Evolutionary conservation across 768 basidiomycete genomes (phyloP), one percentile per base, ranked within the genome.

Genomic region (Russula abietina): DNA sequence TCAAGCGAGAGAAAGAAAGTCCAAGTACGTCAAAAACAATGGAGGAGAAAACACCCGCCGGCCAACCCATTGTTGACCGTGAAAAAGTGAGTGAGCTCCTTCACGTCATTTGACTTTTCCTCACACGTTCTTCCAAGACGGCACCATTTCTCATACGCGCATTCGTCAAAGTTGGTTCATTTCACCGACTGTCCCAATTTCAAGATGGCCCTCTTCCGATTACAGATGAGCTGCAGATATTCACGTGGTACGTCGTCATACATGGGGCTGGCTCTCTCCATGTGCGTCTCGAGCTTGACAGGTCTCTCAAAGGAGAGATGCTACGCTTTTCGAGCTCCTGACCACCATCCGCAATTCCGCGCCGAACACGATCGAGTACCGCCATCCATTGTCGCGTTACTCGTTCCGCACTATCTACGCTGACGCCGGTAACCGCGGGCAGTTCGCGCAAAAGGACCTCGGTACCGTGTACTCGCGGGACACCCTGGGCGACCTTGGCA

Each of bases 391-490:
- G 39, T 89, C 88, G 0, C 84, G 88, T 26, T 93, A 88, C 74
- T 83, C 84, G 9, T 93, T 93, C 79, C 82, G 87, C 43, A 83
- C 88, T 10, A 82, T 92, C 54, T 91, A 87, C 65, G 88, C 88
- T 4, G 91, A 91, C 71, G 78, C 84, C 10, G 79, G 82, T 7
- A 83, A 83, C 72, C 84, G 86, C 66, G 90, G 89, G 6, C 81
- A 83, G 17, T 88, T 86, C 66, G 76, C 84, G 0, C 81, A 83
- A 71, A 91, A 91, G 75, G 91, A 93, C 48, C 82, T 93, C 48
- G 91, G 91, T 30, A 81, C 81, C 69, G 86, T 93, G 43, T 88
- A 89, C 73, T 89, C 89, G 49, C 85, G 90, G 65, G 91, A 92
- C 74, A 88, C 92, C 66, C 81, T 91, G 2, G 89, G 89, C 53